Conservation (phyloP, 2,329 filamentous ascomycete species). For the Fusarium abutilonis region DNA sequence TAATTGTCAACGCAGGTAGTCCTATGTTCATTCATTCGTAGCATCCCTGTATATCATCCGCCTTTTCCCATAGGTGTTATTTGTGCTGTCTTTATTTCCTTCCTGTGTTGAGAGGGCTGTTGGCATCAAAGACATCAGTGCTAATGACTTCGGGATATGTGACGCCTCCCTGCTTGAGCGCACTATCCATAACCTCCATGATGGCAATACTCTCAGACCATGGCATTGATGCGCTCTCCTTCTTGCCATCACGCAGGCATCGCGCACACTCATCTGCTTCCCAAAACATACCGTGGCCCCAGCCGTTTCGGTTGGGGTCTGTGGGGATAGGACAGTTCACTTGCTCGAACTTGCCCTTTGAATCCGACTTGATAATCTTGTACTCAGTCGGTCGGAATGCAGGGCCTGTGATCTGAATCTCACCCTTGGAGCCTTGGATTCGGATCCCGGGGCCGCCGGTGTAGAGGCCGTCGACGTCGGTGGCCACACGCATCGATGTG, state of each 20-base stretch:
- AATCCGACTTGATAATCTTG: conserved; percentile 66
- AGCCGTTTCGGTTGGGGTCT: conserved; percentile 57
- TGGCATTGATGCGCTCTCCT: conserved; percentile 76
- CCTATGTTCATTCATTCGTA: conserved; percentile 5
- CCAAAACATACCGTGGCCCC: conserved; percentile 89
- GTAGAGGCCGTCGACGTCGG: conserved; percentile 69
- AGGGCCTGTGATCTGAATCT: conserved; percentile 81
- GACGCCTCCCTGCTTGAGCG: conserved; percentile 63
- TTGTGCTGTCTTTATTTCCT: conserved; percentile 46
- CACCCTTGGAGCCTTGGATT: conserved; percentile 82
- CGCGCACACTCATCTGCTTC: conserved; percentile 83
- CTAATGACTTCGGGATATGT: conserved; percentile 66
- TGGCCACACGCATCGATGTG: conserved; percentile 69
- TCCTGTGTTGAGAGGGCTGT: conserved; percentile 70
- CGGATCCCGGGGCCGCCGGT: conserved; percentile 74
- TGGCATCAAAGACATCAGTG: conserved; percentile 65
- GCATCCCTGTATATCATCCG: conserved; percentile 2
- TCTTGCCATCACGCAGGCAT: conserved; percentile 78
- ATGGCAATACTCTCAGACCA: conserved; percentile 82
- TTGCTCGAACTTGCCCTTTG: conserved; percentile 58
- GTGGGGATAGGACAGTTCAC: conserved; percentile 64
- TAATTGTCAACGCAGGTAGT: conserved; percentile 9
- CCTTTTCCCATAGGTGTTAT: background rate
- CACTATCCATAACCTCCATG: conserved; percentile 76
- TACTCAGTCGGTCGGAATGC: conserved; percentile 75